Base-by-base conservation (phyloP, 2,329 filamentous ascomycete genomes). In the Phialemonium atrogriseum region DNA sequence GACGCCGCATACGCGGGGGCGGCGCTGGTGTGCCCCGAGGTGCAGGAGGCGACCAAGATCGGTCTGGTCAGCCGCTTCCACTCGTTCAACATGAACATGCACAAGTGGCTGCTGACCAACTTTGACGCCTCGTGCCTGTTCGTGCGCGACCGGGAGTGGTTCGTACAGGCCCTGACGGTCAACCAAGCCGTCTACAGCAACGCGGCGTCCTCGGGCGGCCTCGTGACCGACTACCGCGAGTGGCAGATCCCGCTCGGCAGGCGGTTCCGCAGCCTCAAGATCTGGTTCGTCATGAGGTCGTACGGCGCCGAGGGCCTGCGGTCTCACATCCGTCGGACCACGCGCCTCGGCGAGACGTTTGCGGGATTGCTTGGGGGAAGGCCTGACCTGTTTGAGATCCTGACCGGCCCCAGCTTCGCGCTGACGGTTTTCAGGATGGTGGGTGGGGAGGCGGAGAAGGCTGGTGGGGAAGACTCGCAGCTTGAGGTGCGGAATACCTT, bases 71-170 rank as follows among this genome's bases (percentile, higher is more conserved):
- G 66, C 2, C 60, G 66, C 14, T 87, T 94, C 52, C 84, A 94
- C 63, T 87, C 80, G 42, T 94, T 94, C 70, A 80, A 94, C 59
- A 77, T 89, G 64, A 96, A 95, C 65, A 83, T 94, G 73, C 88
- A 95, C 69, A 96, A 96, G 64, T 95, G 89, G 89, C 69, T 95
- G 28, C 76, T 95, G 12, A 87, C 86, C 35, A 94, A 94, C 58
- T 95, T 95, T 49, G 89, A 96, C 55, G 73, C 68, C 47, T 86
- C 82, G 33, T 82, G 82, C 43, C 70, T 94, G 27, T 96, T 77
- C 59, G 77, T 95, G 29, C 78, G 80, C 40, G 70, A 79, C 47
- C 74, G 88, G 11, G 62, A 66, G 33, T 78, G 87, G 58, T 72
- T 96, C n/a, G 85, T 82, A 25, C 70, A 80, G 39, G 83, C 87